Conservation (phyloP, 164 flowering plant genomes). For the Magnolia changhungtana region DNA sequence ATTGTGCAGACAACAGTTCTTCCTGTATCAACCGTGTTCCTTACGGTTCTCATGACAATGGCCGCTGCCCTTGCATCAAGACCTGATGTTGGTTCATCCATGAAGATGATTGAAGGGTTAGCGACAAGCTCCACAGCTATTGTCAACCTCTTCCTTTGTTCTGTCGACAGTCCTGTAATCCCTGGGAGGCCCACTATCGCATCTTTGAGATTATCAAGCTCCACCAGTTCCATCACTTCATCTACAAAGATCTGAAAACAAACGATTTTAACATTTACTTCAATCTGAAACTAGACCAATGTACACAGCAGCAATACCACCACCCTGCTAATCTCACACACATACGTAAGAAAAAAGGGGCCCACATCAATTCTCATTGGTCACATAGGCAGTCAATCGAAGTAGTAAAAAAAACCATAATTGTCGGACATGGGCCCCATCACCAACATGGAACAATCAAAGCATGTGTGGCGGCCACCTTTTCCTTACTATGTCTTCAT, state of each 20-base stretch:
- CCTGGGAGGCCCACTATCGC: constrained; percentile 96
- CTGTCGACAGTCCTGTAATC: constrained; percentile 86
- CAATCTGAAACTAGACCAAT: background rate
- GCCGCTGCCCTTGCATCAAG: constrained; percentile 99
- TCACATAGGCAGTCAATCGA: background rate
- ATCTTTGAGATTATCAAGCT: constrained; percentile 77
- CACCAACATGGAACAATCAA: background rate
- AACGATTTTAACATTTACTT: background rate
- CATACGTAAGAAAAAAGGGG: background rate
- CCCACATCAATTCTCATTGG: background rate
- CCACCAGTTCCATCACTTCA: constrained; percentile 92
- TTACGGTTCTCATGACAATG: constrained; percentile 96
- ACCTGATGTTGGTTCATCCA: constrained; percentile 99
- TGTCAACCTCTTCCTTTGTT: constrained; percentile 92
- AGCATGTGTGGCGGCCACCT: too few species aligned
- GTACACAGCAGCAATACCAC: too few species aligned
- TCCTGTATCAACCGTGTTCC: constrained; percentile 98
- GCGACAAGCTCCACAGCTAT: constrained; percentile 99
- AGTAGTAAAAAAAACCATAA: background rate
- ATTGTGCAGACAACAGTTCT: constrained; percentile 98
- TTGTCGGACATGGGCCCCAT: background rate
- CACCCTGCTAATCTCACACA: background rate
- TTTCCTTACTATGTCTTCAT: too few species aligned
- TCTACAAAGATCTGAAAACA: constrained; percentile 69
- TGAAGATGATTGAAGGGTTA: constrained; percentile 98